A percentile compares a stretch with the other conserved stretches of the same genome.
phyloP scores from a whole-genome alignment of 192 early-diverging fungal species.

The Dimargaris verticillata region DNA sequence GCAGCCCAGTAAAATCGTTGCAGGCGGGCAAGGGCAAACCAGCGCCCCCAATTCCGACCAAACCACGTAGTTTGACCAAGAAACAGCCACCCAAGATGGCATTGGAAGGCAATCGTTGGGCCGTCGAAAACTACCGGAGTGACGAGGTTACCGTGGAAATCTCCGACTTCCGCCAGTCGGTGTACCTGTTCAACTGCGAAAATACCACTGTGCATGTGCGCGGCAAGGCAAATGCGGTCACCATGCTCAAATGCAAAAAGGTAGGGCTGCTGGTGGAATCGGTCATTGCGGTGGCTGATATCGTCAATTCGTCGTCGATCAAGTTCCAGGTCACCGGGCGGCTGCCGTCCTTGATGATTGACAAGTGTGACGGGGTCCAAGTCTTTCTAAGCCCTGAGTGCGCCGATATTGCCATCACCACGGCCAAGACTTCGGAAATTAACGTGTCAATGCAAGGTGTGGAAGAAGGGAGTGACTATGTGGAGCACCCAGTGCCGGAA shows the following conservation, averaged over 20 bases:
- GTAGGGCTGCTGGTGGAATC: conserved; percentile 67
- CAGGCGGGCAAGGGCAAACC: not conserved
- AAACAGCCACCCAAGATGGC: conserved; percentile 64
- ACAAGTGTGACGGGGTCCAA: conserved; percentile 85
- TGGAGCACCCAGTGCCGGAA: conserved; percentile 80
- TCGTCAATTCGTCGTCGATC: conserved; percentile 80
- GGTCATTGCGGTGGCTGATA: conserved; percentile 69
- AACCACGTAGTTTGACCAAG: conserved; percentile 33
- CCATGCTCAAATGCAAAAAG: conserved; percentile 77
- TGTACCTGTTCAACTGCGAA: conserved; percentile 89
- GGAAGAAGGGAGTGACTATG: conserved; percentile 47
- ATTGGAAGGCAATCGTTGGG: conserved; percentile 86
- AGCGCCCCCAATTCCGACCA: conserved; percentile 34
- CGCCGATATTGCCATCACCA: conserved; percentile 67
- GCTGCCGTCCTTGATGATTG: conserved; percentile 71
- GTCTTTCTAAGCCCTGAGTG: conserved; percentile 72
- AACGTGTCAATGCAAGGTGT: conserved; percentile 74
- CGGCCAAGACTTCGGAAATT: conserved; percentile 83
- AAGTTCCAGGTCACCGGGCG: conserved; percentile 71
- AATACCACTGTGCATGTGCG: conserved; percentile 80
- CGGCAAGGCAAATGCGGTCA: conserved; percentile 84
- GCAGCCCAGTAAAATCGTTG: conserved; percentile 30
- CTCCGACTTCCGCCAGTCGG: conserved; percentile 67
- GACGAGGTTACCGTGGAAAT: conserved; percentile 55
- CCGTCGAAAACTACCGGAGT: conserved; percentile 67